Percentiles rank a stretch among this genome's conserved stretches.
Evolutionary conservation across 129 eudicot species (phyloP).

Genomic region (Chrysanthemum lavandulifolium): DNA sequence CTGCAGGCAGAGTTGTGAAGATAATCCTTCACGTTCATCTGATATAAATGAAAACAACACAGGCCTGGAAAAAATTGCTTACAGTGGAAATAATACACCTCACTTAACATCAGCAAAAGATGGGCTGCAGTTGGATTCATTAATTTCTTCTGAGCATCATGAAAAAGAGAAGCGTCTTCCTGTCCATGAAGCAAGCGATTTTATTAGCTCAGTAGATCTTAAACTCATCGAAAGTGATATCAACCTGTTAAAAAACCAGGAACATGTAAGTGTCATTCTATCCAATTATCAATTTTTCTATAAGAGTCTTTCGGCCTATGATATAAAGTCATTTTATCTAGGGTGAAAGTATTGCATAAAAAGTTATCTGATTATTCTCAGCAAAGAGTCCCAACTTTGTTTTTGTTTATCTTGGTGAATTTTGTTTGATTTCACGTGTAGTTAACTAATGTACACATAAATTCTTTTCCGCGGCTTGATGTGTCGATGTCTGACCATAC

Average conservation of each 20-base stretch:
- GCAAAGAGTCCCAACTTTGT: too few species aligned
- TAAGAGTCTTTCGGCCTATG: not conserved
- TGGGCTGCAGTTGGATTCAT: constrained; percentile 27
- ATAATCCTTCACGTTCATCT: too few species aligned
- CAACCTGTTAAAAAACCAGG: constrained; percentile 32
- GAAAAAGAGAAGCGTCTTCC: constrained; percentile 23
- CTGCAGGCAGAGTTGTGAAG: constrained; percentile 19
- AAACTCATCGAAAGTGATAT: constrained; percentile 21
- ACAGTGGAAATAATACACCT: constrained; percentile 21
- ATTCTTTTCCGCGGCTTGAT: constrained; percentile 51
- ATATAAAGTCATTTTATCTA: not conserved
- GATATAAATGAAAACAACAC: constrained; percentile 15
- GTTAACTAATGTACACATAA: constrained; percentile 25
- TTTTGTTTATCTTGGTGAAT: constrained; percentile 21
- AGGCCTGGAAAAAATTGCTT: constrained; percentile 15
- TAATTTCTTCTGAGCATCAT: constrained; percentile 31
- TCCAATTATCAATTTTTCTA: constrained; percentile 10
- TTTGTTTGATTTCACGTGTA: not conserved
- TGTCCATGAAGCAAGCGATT: constrained; percentile 31
- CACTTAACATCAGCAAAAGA: constrained; percentile 21
- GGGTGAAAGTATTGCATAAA: constrained; percentile 1
- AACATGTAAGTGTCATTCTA: constrained; percentile 45
- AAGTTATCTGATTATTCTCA: too few species aligned
- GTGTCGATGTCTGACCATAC: constrained; percentile 25
- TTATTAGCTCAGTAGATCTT: constrained; percentile 23